A percentile compares a stretch with the other conserved stretches of the same genome.
phyloP scores from a whole-genome alignment of 202 grass and related monocot species.

The Carex sylvatica region DNA sequence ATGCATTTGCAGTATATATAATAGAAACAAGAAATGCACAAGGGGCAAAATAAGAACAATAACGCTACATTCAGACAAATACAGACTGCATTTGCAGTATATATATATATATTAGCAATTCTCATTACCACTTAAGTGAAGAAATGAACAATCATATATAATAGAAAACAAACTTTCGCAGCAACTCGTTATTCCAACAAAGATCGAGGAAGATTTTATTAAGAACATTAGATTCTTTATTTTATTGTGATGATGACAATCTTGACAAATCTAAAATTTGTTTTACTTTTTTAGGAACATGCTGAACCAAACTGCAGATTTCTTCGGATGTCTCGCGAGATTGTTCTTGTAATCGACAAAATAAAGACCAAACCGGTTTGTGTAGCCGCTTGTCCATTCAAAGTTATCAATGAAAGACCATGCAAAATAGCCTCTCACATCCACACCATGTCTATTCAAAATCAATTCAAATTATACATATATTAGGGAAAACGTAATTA shows the following conservation, averaged over 20 bases:
- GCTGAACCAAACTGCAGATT: conserved; percentile 42
- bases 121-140: background rate
- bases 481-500: background rate
- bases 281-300: conserved; percentile 29
- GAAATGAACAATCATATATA: background rate
- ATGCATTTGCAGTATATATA: too few relatives aligned
- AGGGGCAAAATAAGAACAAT: too few relatives aligned
- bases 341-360: conserved; percentile 33
- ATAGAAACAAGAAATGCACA: too few relatives aligned
- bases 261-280: background rate
- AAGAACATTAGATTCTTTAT: background rate
- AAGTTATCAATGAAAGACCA: conserved; percentile 57
- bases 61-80: background rate
- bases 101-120: background rate
- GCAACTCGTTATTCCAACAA: background rate
- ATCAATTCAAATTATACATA: background rate
- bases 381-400: conserved; percentile 41
- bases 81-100: background rate
- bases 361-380: conserved; percentile 34
- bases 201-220: background rate
- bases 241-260: background rate
- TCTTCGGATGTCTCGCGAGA: conserved; percentile 37
- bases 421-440: conserved; percentile 39
- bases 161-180: background rate
- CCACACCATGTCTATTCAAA: conserved; percentile 20